Evolutionary conservation across 1,139 yeast genomes (phyloP), one percentile per base, ranked within the genome.

Genomic region (Blastobotrys niveus): DNA sequence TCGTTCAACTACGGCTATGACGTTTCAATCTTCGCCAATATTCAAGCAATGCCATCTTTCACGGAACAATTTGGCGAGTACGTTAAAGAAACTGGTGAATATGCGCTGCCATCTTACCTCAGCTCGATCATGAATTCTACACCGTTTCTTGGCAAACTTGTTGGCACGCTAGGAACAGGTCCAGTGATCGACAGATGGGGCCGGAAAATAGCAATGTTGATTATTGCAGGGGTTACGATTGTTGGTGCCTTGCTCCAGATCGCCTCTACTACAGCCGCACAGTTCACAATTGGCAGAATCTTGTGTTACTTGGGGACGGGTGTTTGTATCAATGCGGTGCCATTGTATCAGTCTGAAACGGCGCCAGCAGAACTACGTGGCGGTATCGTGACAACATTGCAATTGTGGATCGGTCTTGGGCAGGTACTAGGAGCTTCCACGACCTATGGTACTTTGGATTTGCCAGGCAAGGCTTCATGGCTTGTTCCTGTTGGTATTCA

Each of bases 1-100:
- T 40, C 48, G 10, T 43, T 46, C 41, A 34, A 36, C 26, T 47
- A 40, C 19, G 49, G 50, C n/a, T 48, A 46, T 25, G 50, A 48
- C 34, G 33, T 42, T 22, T 24, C 42, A 14, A 26, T 39, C 3
- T 48, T 48, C 31, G 21, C 36, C 8, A 26, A 42, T 15, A 30
- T 47, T 7, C 47, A 42, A 25, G 49, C 34, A 3, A 47, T 47
- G 50, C 45, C 40, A 15, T 15, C 40, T 12, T 48, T 48, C 29
- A 40, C 47, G 5, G 39, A 40, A 20, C 47, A 45, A 29, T 47
- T 47, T 41, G 49, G 49, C 17, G 34, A 33, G 19, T 46, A 33
- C 18, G 39, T 45, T 15, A 27, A 36, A 9, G 30, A 30, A 8
- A 19, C 38, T 2, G 27, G 29, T 2, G 15, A 30, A 2, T 42